These are phyloP conservation scores for Capronia coronata DNA, from an alignment of 2,329 filamentous ascomycete species.

Conservation along the genomic window DNA sequence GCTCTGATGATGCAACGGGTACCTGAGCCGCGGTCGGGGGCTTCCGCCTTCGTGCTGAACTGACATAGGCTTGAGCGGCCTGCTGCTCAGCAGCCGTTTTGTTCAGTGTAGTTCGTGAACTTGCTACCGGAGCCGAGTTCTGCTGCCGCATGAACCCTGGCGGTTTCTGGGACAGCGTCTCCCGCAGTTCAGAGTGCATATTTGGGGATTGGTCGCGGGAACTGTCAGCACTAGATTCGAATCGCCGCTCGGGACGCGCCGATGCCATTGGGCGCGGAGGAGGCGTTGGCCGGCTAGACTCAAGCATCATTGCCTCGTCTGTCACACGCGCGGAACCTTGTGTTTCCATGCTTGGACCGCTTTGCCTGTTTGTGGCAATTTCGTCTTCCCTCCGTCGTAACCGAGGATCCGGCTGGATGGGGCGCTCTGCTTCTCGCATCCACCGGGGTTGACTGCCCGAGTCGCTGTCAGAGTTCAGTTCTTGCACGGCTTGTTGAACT, in stretches of 20 bases:
- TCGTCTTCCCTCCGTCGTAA: conserved; percentile 20
- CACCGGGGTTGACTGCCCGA: conserved; percentile 81
- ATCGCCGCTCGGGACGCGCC: conserved; percentile 18
- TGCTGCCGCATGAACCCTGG: conserved; percentile 55
- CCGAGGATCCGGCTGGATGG: conserved; percentile 26
- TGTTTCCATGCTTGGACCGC: conserved; percentile 11
- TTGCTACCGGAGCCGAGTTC: conserved; percentile 39
- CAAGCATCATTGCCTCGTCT: conserved; percentile 66
- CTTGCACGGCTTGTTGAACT: conserved; percentile 83
- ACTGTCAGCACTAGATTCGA: conserved; percentile 19
- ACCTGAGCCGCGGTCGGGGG: conserved; percentile 44
- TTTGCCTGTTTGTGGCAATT: conserved; percentile 18
- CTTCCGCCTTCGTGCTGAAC: conserved; percentile 74
- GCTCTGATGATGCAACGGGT: conserved; percentile 43
- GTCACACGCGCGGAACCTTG: conserved; percentile 25
- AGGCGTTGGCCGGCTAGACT: conserved; percentile 57
- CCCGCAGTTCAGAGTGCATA: conserved; percentile 40
- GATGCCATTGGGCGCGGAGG: conserved; percentile 31
- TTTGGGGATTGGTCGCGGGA: conserved; percentile 47
- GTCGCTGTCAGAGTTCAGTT: conserved; percentile 64
- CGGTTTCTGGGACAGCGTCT: conserved; percentile 36
- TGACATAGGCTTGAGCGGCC: conserved; percentile 75
- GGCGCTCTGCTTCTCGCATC: conserved; percentile 67
- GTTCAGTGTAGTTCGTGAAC: conserved; percentile 58
- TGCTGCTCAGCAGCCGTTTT: conserved; percentile 73